phyloP scores from a whole-genome alignment of 2,329 filamentous ascomycete species.

The Pseudogymnoascus destructans region DNA sequence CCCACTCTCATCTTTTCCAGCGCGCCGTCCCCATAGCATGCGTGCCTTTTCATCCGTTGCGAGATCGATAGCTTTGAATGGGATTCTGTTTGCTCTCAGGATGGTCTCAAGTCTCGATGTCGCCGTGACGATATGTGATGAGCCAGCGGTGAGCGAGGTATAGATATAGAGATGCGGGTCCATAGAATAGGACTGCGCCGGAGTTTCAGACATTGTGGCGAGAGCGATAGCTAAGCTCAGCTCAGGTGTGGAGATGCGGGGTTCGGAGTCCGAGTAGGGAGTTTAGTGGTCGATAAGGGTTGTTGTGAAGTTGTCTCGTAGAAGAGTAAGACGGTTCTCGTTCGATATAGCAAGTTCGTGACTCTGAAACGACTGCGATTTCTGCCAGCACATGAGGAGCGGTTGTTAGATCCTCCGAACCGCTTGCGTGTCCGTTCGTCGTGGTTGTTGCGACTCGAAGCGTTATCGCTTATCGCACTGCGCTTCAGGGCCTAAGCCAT shows the following conservation, averaged over 20 bases:
- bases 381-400: conserved; percentile 6
- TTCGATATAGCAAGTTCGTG: background rate
- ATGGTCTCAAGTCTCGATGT: conserved; percentile 95
- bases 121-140: conserved; percentile 89
- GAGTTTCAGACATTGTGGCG: conserved; percentile 20
- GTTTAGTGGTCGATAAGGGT: background rate
- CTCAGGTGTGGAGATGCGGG: background rate
- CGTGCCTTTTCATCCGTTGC: conserved; percentile 81
- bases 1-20: conserved; percentile 54
- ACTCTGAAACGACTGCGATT: conserved; percentile 6
- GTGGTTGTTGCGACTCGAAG: conserved; percentile 1
- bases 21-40: conserved; percentile 75
- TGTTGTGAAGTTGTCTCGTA: background rate
- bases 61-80: conserved; percentile 84
- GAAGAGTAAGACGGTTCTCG: background rate
- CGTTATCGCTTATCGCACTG: conserved; percentile 4
- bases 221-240: background rate
- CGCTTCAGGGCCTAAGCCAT: conserved; percentile 1
- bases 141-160: conserved; percentile 89
- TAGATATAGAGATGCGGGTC: conserved; percentile 81
- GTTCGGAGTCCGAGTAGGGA: conserved; percentile 2
- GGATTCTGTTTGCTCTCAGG: conserved; percentile 83
- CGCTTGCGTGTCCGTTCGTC: conserved; percentile 5
- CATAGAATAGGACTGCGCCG: conserved; percentile 28
- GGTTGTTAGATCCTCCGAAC: conserved; percentile 7